These are phyloP conservation scores for Pelagomonas calceolata DNA, from an alignment of 108 stramenopile species.

Conservation along the genomic window DNA sequence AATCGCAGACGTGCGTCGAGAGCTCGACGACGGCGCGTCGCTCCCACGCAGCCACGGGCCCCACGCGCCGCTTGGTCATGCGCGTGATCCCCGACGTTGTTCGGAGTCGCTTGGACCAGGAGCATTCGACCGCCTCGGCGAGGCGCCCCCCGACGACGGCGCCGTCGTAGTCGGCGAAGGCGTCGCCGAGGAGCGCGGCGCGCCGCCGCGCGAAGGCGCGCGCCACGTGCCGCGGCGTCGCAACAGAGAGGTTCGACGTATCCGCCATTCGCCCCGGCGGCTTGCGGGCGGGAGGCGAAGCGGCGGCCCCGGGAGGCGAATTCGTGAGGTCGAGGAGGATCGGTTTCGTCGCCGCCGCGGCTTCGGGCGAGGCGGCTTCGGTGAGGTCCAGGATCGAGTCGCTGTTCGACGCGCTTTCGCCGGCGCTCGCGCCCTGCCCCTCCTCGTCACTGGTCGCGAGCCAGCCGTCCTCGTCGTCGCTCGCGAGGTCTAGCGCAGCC, in stretches of 20 bases:
- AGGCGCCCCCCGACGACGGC: constrained; percentile 21
- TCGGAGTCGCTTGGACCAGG: constrained; percentile 65
- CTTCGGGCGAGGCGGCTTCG: no score
- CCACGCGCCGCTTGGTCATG: constrained; percentile 17
- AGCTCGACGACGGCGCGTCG: constrained; percentile 63
- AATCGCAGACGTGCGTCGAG: constrained; percentile 71
- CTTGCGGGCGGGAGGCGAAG: neutral
- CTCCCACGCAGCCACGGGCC: constrained; percentile 5
- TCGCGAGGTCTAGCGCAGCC: neutral
- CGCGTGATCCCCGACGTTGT: constrained; percentile 76
- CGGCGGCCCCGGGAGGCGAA: neutral
- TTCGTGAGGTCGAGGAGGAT: neutral
- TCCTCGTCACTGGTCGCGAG: neutral
- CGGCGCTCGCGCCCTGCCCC: neutral
- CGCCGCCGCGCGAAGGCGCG: neutral
- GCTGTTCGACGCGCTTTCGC: neutral
- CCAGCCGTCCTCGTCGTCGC: neutral
- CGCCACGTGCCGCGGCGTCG: no score
- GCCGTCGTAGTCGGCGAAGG: constrained; percentile 5
- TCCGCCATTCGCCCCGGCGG: neutral
- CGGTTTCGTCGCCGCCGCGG: no score
- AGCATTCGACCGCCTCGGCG: constrained; percentile 11
- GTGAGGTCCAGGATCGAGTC: neutral
- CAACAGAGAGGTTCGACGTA: neutral
- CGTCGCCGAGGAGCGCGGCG: neutral